These are phyloP conservation scores for Phaeosphaeria sp. DNA, from an alignment of 2,329 filamentous ascomycete species.

Conservation along the genomic window DNA sequence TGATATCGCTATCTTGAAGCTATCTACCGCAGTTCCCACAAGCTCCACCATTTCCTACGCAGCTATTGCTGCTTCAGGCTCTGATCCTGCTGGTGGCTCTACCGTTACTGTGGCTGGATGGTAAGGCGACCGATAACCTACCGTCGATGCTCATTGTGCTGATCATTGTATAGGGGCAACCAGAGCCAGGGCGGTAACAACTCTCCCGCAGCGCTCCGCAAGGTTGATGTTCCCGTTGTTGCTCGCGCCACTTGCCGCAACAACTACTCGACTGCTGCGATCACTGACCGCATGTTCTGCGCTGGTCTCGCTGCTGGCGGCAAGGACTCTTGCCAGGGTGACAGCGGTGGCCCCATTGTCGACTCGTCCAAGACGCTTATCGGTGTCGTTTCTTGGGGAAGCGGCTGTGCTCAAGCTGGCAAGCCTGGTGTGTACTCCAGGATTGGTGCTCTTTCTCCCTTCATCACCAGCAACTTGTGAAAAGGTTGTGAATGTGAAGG, in stretches of 20 bases:
- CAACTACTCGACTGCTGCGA: slow-evolving; percentile 11
- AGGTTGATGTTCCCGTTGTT: slow-evolving; percentile 38
- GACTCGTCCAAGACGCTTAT: slow-evolving; percentile 14
- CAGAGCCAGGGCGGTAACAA: slow-evolving; percentile 11
- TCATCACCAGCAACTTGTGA: slow-evolving; percentile 30
- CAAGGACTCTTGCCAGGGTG: slow-evolving; percentile 44
- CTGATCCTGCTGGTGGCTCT: slow-evolving; percentile 31
- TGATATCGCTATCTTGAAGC: slow-evolving; percentile 37
- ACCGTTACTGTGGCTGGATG: slow-evolving; percentile 34
- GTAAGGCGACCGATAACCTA: slow-evolving; percentile 10
- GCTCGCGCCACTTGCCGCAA: slow-evolving; percentile 30
- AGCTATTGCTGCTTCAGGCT: slow-evolving; percentile 25
- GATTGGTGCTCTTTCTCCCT: slow-evolving; percentile 24
- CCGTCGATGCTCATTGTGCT: neutral
- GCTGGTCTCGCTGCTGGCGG: slow-evolving; percentile 32
- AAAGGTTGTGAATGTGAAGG: neutral
- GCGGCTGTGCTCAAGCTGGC: slow-evolving; percentile 28
- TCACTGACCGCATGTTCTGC: slow-evolving; percentile 39
- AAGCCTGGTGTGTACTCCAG: slow-evolving; percentile 37
- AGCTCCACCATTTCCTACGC: slow-evolving; percentile 34
- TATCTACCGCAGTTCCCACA: slow-evolving; percentile 26
- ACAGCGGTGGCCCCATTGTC: slow-evolving; percentile 38
- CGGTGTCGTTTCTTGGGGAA: slow-evolving; percentile 32
- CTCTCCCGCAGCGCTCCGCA: slow-evolving; percentile 22
- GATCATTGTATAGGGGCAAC: slow-evolving; percentile 21